Percentiles rank a stretch among this genome's conserved stretches.
These are phyloP conservation scores for Monascus purpureus DNA, from an alignment of 495 filamentous ascomycete genomes.

Conservation along the genomic window DNA sequence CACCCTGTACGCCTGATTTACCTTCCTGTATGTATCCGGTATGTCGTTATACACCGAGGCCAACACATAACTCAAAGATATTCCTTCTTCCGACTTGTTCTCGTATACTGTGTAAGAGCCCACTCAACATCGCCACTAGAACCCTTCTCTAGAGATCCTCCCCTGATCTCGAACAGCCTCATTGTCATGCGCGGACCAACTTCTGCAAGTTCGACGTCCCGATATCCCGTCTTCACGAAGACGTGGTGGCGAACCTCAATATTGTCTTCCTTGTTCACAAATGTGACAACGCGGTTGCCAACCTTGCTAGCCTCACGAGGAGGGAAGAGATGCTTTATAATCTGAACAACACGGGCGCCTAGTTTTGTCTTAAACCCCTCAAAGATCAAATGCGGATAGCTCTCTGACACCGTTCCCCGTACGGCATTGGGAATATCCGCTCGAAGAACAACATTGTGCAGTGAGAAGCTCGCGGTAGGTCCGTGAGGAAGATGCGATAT, in stretches of 20 bases:
- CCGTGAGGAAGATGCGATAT: conserved; percentile 87
- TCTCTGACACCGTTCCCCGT: conserved; percentile 83
- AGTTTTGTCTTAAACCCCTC: conserved; percentile 79
- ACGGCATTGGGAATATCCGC: conserved; percentile 83
- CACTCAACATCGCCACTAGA: conserved; percentile 96
- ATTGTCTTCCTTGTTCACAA: conserved; percentile 87
- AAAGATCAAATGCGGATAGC: conserved; percentile 89
- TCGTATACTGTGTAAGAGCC: conserved; percentile 87
- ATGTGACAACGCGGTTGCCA: conserved; percentile 82
- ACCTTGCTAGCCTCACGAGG: conserved; percentile 75
- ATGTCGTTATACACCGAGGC: no score
- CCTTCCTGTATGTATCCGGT: no score
- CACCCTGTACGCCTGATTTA: no score
- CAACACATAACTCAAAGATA: conserved; percentile 46
- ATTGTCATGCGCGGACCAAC: conserved; percentile 95
- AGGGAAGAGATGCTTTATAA: conserved; percentile 90
- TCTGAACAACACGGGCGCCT: conserved; percentile 74
- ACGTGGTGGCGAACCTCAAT: conserved; percentile 80
- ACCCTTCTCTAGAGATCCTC: conserved; percentile 78
- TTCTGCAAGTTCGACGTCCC: conserved; percentile 84
- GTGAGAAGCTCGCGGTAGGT: conserved; percentile 76
- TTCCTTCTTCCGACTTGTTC: conserved; percentile 84
- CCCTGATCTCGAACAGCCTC: conserved; percentile 84
- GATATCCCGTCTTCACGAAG: conserved; percentile 70
- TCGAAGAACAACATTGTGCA: conserved; percentile 90